Base-by-base conservation (phyloP, 306 rosid genomes). In the Prosopis cineraria region DNA sequence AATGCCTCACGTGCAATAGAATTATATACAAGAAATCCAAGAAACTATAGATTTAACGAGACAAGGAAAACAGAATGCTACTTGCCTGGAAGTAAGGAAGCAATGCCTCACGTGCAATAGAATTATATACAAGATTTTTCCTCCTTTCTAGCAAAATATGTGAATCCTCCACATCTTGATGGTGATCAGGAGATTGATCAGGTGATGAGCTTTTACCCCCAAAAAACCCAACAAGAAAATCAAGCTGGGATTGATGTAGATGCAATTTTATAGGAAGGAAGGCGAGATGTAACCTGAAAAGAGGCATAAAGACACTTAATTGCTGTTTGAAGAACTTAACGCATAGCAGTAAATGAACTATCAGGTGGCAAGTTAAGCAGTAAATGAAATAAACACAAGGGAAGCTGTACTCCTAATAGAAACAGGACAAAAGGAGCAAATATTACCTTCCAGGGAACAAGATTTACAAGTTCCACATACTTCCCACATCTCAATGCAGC, bases 21-120 rank as follows among this genome's bases (percentile, higher is more conserved):
- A n/a, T n/a, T n/a, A n/a, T n/a, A n/a, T n/a, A n/a, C n/a, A n/a
- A 72, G 79, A 70, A 73, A 72, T 33, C 56, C 14, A 22, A 62
- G 43, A 70, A 43, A 33, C 10, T 65, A 55, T 53, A 78, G 30
- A 45, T 45, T 39, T 58, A 56, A 39, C 36, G 37, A 75, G 43
- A 68, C 70, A 31, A 10, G 14, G 48, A 67, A 67, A 39, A 74
- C 68, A 55, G 76, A 77, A 36, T 41, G 37, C 48, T 50, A 87
- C 94, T 89, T 83, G 83, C 98, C 98, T 95, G 98, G 80, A 95
- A 95, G 85, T 88, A 95, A 31, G 98, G 98, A 88, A 95, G 98
- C 85, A 92, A 80, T 65, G 98, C 98, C 79, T 92, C 98, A 74
- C 84, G 87, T 65, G 73, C 90, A 85, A 92, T 68, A 29, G 82